Percentiles rank a stretch among this genome's conserved stretches.
Conservation (phyloP, 2,329 filamentous ascomycete species). For the Sarocladium kiliense region DNA sequence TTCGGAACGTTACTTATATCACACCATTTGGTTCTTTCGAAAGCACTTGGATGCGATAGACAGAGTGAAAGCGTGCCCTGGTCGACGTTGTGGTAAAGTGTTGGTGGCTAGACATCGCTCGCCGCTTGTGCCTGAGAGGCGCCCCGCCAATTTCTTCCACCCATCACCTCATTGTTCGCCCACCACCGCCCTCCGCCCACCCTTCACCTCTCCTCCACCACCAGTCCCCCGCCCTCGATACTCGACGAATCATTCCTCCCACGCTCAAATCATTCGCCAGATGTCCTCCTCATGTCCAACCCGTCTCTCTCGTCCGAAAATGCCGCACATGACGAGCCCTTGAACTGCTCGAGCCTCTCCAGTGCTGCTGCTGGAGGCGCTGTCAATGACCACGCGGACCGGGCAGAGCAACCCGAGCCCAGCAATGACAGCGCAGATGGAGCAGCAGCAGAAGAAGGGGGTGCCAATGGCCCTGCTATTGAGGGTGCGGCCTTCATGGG, state of each 20-base stretch:
- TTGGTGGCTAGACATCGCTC: too few species aligned
- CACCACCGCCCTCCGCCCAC: slow-evolving; percentile 10
- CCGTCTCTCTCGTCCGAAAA: slow-evolving; percentile 45
- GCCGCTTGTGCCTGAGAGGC: background rate
- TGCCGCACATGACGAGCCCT: slow-evolving; percentile 45
- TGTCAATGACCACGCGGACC: background rate
- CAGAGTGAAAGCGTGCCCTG: too few species aligned
- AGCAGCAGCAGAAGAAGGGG: background rate
- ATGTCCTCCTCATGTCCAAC: slow-evolving; percentile 57
- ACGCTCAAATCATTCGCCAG: slow-evolving; percentile 31
- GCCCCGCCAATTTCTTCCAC: slow-evolving; percentile 9
- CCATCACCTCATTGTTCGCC: slow-evolving; percentile 8
- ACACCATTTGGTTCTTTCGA: too few species aligned
- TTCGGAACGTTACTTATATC: too few species aligned
- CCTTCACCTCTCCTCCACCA: slow-evolving; percentile 9
- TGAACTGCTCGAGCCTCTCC: slow-evolving; percentile 27
- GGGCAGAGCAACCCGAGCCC: background rate
- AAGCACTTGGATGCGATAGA: too few species aligned
- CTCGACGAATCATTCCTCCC: slow-evolving; percentile 25
- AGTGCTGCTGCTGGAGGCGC: background rate
- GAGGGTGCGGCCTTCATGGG: background rate
- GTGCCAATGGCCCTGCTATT: background rate
- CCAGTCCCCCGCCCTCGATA: slow-evolving; percentile 6
- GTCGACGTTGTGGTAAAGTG: too few species aligned
- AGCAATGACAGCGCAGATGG: background rate